phyloP scores from a whole-genome alignment of 2,329 filamentous ascomycete genomes.

The Cytospora mali region DNA sequence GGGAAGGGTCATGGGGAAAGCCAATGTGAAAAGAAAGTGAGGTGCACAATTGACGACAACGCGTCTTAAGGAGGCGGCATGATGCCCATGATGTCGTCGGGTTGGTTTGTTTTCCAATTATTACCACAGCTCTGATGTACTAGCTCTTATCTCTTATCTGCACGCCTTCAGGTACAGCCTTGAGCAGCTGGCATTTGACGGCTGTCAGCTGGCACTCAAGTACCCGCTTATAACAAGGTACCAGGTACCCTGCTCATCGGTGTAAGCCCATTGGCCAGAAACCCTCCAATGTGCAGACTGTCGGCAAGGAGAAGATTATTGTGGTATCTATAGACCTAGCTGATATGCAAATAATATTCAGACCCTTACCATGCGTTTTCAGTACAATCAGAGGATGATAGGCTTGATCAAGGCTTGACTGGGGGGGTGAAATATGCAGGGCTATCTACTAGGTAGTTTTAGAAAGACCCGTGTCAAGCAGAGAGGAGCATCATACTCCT shows the following conservation, averaged over 20 bases:
- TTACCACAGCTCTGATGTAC: not conserved
- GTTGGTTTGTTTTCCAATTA: not conserved
- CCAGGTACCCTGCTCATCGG: not conserved
- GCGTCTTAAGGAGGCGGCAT: not conserved
- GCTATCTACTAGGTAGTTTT: too few species aligned
- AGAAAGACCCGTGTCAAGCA: too few species aligned
- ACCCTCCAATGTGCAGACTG: too few species aligned
- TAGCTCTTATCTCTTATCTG: not conserved
- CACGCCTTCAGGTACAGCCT: not conserved
- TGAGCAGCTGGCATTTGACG: not conserved
- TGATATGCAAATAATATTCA: too few species aligned
- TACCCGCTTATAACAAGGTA: not conserved
- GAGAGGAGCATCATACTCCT: not conserved
- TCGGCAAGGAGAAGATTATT: too few species aligned
- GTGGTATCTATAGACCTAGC: too few species aligned
- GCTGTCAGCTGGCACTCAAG: not conserved
- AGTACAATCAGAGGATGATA: too few species aligned
- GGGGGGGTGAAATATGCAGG: too few species aligned
- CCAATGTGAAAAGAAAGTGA: not conserved
- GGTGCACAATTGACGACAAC: not conserved
- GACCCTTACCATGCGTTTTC: too few species aligned
- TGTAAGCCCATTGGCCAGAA: not conserved
- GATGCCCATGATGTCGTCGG: not conserved
- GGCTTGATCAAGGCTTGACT: too few species aligned
- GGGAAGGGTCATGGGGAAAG: constrained; percentile 1